Evolutionary conservation across 106 monocot species (phyloP), one percentile per base, ranked within the genome.

Genomic region (Allium sativum): DNA sequence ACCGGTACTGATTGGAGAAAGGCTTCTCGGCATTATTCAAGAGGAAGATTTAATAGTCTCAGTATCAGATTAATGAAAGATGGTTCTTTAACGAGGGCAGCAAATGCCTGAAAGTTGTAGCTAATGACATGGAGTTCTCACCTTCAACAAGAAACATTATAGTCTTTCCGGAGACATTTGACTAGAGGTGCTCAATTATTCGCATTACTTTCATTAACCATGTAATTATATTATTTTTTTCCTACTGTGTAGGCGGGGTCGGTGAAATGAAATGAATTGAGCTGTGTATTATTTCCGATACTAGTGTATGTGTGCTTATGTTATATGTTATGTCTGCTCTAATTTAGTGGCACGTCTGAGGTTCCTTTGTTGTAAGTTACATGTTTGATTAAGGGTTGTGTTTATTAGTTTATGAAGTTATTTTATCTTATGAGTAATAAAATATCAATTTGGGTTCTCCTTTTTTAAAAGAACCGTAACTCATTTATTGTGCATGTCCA

Each of bases 21-120:
- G 46, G 72, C 72, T 40, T 72, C 72, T 3, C 54, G 72, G 55
- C 64, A 72, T 46, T 72, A 72, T 16, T 72, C 64, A 13, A 72
- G 72, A 72, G 64, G 72, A 45, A 64, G 64, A 42, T 72, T 72
- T 45, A 72, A 72, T 40, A 72, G 72, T 58, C 72, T 72, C 12
- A 72, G 72, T 21, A 72, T 72, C 55, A 72, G 64, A 58, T 48
- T 72, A 45, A 65, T 72, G 72, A 72, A 72, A 50, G 64, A 72
- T 15, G 72, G 72, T 15, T 72, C 72, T 1, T 7, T 72, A 64
- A 72, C 41, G 15, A 20, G 55, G 48, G 45, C 20, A 52, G 50
- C 40, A 53, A 59, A 20, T 47, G 62, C 42, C 45, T 31, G 31
- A 31, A 31, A 31, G 31, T 20, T 8, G 10, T 0, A 17, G 42